Conservation (phyloP, 768 basidiomycete species). For the Tylopilus vinaceipallidus region DNA sequence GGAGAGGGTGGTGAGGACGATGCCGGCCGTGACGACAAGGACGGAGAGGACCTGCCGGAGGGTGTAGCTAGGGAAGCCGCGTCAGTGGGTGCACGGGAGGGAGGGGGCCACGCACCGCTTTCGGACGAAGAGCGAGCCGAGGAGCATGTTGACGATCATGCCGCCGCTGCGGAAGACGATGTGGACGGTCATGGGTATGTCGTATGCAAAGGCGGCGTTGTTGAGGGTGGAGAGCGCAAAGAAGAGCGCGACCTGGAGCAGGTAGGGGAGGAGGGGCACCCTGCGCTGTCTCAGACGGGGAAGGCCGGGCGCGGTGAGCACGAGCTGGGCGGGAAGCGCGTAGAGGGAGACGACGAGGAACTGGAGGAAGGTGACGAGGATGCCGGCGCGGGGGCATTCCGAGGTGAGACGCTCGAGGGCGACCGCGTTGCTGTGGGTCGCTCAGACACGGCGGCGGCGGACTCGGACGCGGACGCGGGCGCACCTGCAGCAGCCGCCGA, state of each 20-base stretch:
- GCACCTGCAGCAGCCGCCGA: slow-evolving; percentile 86
- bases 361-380: slow-evolving; percentile 85
- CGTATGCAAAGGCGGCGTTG: slow-evolving; percentile 86
- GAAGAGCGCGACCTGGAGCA: slow-evolving; percentile 81
- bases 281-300: slow-evolving; percentile 59
- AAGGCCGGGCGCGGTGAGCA: slow-evolving; percentile 18
- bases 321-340: slow-evolving; percentile 64
- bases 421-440: slow-evolving; percentile 80
- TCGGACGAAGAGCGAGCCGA: slow-evolving; percentile 66
- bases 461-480: background rate
- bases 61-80: slow-evolving; percentile 61
- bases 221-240: slow-evolving; percentile 79
- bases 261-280: slow-evolving; percentile 72
- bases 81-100: slow-evolving; percentile 8
- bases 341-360: slow-evolving; percentile 75
- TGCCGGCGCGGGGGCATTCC: slow-evolving; percentile 66
- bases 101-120: slow-evolving; percentile 50
- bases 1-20: slow-evolving; percentile 79
- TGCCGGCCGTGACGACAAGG: slow-evolving; percentile 75
- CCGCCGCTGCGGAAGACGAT: slow-evolving; percentile 94
- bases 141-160: slow-evolving; percentile 75
- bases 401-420: slow-evolving; percentile 74
- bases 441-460: too few species aligned
- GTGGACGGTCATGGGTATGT: slow-evolving; percentile 88
- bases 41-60: slow-evolving; percentile 68